Base-by-base conservation (phyloP, 2,329 filamentous ascomycete species). In the Ophiostoma triangulosporum region DNA sequence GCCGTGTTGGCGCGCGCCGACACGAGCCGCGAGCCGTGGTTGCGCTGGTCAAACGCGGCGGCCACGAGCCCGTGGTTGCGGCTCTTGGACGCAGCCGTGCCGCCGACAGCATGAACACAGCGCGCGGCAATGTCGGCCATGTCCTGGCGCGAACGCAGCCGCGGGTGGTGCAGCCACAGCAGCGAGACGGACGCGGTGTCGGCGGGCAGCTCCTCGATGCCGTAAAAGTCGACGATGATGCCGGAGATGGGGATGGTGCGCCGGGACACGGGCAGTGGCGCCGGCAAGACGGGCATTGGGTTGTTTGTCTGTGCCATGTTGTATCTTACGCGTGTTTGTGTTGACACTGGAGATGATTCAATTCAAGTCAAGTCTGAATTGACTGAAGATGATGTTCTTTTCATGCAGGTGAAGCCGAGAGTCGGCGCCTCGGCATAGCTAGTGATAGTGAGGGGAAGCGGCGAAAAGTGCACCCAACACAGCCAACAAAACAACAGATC, bases 91-190 rank as follows among this genome's bases (percentile, higher is more conserved):
- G 12, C 6, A 20, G 20, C 29, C 20, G 32, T 15, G 6, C 17
- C 26, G 3, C 26, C 24, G 17, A 84, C 94, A 8, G 80, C 76
- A n/a, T 71, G 68, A 50, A 96, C 74, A 12, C 80, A 73, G 6
- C 78, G 76, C n/a, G 75, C 70, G 3, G 88, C 90, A 52, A 93
- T 77, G 27, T 80, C 80, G 1, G 74, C 73, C 90, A 97, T 96
- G 57, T 77, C 77, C 53, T 80, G 78, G 63, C 86, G 82, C 0
- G 73, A 79, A 52, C 83, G 76, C 0, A 84, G 74, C 24, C 93
- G 80, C 3, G 87, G 87, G 64, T 97, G 89, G 17, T 96, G 78
- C 12, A 97, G 81, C 88, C 90, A 96, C n/a, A 97, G 77, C 62
- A 86, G 87, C 24, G 88, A 82, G 33, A 95, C 71, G 3, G 75